Evolutionary conservation across 768 basidiomycete genomes (phyloP), one percentile per base, ranked within the genome.

Genomic region (Amanita pseudoporphyria): DNA sequence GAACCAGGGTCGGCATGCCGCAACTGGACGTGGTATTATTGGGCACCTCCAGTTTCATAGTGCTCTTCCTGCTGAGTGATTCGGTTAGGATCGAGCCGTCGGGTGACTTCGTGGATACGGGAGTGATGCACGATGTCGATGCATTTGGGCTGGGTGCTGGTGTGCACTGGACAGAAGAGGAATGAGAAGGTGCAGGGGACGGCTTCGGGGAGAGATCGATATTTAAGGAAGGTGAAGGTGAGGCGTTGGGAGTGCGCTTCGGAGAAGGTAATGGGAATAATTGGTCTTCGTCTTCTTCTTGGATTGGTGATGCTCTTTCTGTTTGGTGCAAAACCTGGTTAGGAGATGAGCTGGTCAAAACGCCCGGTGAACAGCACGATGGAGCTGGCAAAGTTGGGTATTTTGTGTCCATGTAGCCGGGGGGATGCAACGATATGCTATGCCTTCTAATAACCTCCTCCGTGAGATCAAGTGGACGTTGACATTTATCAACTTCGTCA

Each of bases 401-500:
- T 4, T 19, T 24, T 14, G 35, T 30, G 37, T 54, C 41, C 43
- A 59, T 28, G 22, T 54, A 45, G 33, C 51, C 46, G 1, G 57
- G 51, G 24, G 52, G 45, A 37, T 42, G 44, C 19, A 28, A 40
- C 12, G 44, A 51, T 37, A 47, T 54, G 42, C 22, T 45, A 49
- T 38, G 28, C 52, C 47, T 54, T 47, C 49, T 36, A 16, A 42
- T 30, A 30, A 49, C 49, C 9, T 60, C 60, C 24, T 54, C 54
- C 26, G 54, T 54, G 6, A 59, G 49, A 19, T 78, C 76, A n/a
- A 62, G 64, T 7, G 72, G 72, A 46, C 71, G 68, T 10, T 78
- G 67, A 19, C 78, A 69, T 56, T 71, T 78, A 54, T 84, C 82
- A 3, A 82, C 72, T 58, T 83, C 83, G 53, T 85, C 83, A 0